These are phyloP conservation scores for Thelonectria discophora DNA, from an alignment of 2,329 filamentous ascomycete species.

Conservation along the genomic window DNA sequence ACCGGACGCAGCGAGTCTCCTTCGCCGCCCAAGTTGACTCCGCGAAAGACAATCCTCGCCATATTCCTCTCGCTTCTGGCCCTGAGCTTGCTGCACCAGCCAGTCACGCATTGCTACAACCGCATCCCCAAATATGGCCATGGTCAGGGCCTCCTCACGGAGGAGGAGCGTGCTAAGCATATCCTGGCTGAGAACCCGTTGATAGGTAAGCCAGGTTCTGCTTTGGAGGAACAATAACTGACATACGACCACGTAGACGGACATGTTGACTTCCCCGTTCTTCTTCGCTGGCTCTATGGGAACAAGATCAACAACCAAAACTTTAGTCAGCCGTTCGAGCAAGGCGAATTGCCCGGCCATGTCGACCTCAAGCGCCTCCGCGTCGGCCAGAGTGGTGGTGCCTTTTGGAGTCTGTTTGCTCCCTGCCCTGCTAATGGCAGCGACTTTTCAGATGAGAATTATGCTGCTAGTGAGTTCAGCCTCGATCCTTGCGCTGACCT, in stretches of 20 bases:
- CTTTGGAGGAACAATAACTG: background rate
- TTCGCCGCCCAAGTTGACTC: slow-evolving; percentile 38
- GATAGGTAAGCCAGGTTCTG: slow-evolving; percentile 53
- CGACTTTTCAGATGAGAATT: slow-evolving; percentile 78
- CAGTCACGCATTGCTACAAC: slow-evolving; percentile 38
- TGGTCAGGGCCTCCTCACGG: slow-evolving; percentile 40
- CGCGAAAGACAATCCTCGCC: slow-evolving; percentile 36
- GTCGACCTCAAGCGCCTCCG: slow-evolving; percentile 82
- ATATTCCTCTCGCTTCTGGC: slow-evolving; percentile 40
- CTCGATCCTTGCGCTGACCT: background rate
- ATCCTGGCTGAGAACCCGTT: slow-evolving; percentile 58
- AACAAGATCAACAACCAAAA: slow-evolving; percentile 81
- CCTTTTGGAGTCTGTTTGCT: slow-evolving; percentile 93
- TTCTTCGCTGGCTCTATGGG: slow-evolving; percentile 70
- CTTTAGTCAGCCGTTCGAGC: slow-evolving; percentile 78
- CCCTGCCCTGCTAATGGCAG: slow-evolving; percentile 77
- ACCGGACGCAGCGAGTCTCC: slow-evolving; percentile 24
- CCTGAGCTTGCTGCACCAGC: slow-evolving; percentile 41
- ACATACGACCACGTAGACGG: slow-evolving; percentile 68
- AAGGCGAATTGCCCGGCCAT: slow-evolving; percentile 73
- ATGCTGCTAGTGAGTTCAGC: slow-evolving; percentile 66
- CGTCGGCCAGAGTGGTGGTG: slow-evolving; percentile 77
- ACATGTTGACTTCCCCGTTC: slow-evolving; percentile 86
- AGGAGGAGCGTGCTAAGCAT: slow-evolving; percentile 56
- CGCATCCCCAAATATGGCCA: slow-evolving; percentile 39